Evolutionary conservation across 345 rosid species (phyloP), one percentile per base, ranked within the genome.

Genomic region (Nephelium lappaceum): DNA sequence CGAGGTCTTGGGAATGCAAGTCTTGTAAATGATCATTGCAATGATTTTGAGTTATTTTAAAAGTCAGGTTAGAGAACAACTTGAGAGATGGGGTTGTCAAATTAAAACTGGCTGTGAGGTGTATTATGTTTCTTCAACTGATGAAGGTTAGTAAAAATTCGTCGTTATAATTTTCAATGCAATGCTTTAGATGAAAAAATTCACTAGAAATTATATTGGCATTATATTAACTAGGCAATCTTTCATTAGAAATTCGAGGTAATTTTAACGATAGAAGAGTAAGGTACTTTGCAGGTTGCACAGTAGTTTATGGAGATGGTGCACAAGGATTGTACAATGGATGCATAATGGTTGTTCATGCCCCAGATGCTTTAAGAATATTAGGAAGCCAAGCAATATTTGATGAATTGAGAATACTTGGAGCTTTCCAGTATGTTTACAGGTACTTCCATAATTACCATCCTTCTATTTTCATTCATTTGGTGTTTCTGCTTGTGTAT

Each of bases 401-500:
- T 53, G 93, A 95, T 45, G 99, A 93, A 85, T 62, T 21, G 51
- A 89, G 95, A 81, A 74, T 95, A 39, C 93, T 95, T 58, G 99
- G 98, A 41, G 98, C 96, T 81, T 93, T 93, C 78, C 96, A 84
- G 78, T 95, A 95, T 31, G 91, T 89, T 64, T 86, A 92, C 77
- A 91, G 98, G 99, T 95, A 79, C 73, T 79, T 63, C 47, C 6
- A 55, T 6, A 45, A 7, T 15, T 2, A 2, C 3, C 77, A 60
- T 23, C 3, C 69, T 27, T 31, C 69, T 31, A 27, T 25, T 18
- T 49, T 69, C 15, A 24, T 47, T n/a, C 58, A 53, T 53, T 53
- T 2, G 3, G n/a, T 53, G 4, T 15, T 53, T 53, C 58, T 53
- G n/a, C n/a, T n/a, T n/a, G n/a, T n/a, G n/a, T n/a, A n/a, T n/a